These are phyloP conservation scores for Didymella glomerata DNA, from an alignment of 2,329 filamentous ascomycete genomes.

Conservation along the genomic window DNA sequence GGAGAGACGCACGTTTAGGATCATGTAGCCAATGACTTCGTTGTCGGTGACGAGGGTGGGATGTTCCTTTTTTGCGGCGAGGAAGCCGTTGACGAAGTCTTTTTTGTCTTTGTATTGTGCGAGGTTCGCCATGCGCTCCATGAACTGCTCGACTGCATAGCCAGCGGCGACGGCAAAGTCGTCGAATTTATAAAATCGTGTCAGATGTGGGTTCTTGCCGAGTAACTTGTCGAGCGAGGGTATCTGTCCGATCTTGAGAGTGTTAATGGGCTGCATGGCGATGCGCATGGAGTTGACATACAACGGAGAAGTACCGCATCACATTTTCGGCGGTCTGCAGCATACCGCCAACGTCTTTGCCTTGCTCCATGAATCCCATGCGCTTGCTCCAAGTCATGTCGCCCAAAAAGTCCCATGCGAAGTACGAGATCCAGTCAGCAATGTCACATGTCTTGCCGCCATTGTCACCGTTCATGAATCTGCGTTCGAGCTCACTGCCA, in stretches of 20 bases:
- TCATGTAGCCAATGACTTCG: constrained; percentile 45
- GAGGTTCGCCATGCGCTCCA: constrained; percentile 33
- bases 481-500: constrained; percentile 36
- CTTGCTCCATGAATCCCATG: constrained; percentile 55
- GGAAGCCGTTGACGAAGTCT: constrained; percentile 36
- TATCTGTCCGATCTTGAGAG: constrained; percentile 39
- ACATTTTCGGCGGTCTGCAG: constrained; percentile 49
- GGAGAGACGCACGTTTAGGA: constrained; percentile 32
- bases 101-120: constrained; percentile 28
- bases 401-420: constrained; percentile 47
- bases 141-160: constrained; percentile 29
- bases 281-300: constrained; percentile 17
- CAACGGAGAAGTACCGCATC: constrained; percentile 40
- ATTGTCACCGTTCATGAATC: constrained; percentile 39
- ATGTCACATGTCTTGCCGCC: constrained; percentile 42
- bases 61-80: constrained; percentile 29
- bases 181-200: constrained; percentile 34
- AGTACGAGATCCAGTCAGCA: constrained; percentile 45
- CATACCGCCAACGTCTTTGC: constrained; percentile 50
- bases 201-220: constrained; percentile 33
- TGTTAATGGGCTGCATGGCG: neutral
- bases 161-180: constrained; percentile 36
- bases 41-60: constrained; percentile 39
- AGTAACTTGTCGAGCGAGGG: constrained; percentile 40
- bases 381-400: constrained; percentile 54